Evolutionary conservation across 1,284 basidiomycete species (phyloP).

Genomic region (Leccinum fuscescens): DNA sequence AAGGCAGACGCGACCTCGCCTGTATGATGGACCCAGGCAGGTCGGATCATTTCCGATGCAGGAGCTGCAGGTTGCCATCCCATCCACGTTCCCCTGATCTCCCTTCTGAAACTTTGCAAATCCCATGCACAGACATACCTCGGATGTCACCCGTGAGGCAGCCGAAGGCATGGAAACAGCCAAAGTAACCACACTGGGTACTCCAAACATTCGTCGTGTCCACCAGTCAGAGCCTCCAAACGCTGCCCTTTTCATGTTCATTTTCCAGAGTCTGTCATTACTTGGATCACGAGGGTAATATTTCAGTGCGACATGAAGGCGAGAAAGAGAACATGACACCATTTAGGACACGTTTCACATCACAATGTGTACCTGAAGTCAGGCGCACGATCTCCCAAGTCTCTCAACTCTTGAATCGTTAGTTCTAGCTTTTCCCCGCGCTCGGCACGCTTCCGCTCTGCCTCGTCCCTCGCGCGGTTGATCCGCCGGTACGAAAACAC

Average conservation of each 20-base stretch:
- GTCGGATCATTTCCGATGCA: neutral
- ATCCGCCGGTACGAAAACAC: slow-evolving; percentile 53
- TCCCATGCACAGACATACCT: no score
- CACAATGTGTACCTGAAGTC: slow-evolving; percentile 63
- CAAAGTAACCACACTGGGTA: neutral
- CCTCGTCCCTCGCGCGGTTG: slow-evolving; percentile 47
- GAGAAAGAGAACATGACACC: neutral
- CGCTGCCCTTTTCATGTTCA: neutral
- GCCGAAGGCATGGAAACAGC: neutral
- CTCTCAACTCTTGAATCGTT: slow-evolving; percentile 24
- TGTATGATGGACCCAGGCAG: neutral
- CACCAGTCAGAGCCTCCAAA: neutral
- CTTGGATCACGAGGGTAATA: neutral
- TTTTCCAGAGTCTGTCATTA: neutral
- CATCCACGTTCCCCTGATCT: no score
- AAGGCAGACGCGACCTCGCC: no score
- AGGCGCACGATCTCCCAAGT: slow-evolving; percentile 61
- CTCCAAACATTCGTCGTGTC: neutral
- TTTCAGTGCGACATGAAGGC: neutral
- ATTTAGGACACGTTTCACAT: slow-evolving; percentile 7
- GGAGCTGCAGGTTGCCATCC: neutral
- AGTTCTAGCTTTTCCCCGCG: slow-evolving; percentile 27
- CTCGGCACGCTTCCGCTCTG: slow-evolving; percentile 31
- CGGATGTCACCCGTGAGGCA: neutral
- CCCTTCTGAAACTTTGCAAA: no score